Conservation (phyloP, 805 yeast genomes). For the Candida golubevii region DNA sequence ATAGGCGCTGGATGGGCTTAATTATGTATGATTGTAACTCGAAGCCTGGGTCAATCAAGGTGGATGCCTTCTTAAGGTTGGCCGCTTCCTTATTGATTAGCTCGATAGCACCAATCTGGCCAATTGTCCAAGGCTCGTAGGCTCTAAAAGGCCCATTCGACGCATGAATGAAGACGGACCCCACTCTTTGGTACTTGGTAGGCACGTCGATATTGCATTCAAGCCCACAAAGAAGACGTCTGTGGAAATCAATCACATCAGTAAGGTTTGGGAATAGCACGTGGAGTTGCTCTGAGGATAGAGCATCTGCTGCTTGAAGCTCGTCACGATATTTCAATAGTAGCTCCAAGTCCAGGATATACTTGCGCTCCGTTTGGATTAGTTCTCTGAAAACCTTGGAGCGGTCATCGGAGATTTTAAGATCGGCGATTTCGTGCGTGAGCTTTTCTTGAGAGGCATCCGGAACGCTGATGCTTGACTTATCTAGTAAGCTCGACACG, state of each 20-base stretch:
- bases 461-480: conserved; percentile 1
- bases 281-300: conserved; percentile 77
- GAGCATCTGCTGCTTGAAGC: conserved; percentile 56
- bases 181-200: conserved; percentile 74
- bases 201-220: conserved; percentile 84
- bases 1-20: conserved; percentile 94
- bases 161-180: conserved; percentile 82
- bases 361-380: conserved; percentile 86
- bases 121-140: conserved; percentile 92
- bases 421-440: conserved; percentile 17
- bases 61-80: conserved; percentile 50
- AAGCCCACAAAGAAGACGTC: conserved; percentile 80
- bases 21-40: conserved; percentile 86
- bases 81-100: conserved; percentile 62
- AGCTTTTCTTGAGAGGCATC: conserved; percentile 7
- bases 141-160: conserved; percentile 74
- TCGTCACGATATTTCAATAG: conserved; percentile 65
- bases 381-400: conserved; percentile 81
- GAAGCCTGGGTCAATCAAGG: conserved; percentile 73
- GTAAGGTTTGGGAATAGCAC: conserved; percentile 79
- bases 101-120: conserved; percentile 83
- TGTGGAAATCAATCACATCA: conserved; percentile 85
- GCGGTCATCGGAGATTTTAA: conserved; percentile 48
- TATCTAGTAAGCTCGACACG: conserved; percentile 51
- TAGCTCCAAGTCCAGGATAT: conserved; percentile 84